Evolutionary conservation across 306 rosid genomes (phyloP), one percentile per base, ranked within the genome.

Genomic region (Quillaja saponaria): DNA sequence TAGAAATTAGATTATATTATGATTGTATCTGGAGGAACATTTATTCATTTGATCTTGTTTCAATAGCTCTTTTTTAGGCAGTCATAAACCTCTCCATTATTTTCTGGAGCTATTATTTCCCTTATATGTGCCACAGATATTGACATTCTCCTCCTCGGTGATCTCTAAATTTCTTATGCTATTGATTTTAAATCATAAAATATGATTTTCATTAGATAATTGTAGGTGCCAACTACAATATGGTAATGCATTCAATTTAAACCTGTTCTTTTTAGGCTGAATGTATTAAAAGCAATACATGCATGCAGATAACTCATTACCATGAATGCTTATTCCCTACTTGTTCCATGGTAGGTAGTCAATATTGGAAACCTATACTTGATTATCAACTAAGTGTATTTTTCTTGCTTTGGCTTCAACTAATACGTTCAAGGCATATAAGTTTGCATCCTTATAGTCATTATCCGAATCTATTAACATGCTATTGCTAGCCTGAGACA

Each of bases 191-290:
- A n/a, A 6, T 51, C 39, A 16, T 10, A 14, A 41, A 16, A 13
- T 33, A 61, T 52, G 18, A 64, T 38, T 53, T 25, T 38, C 38
- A 48, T 11, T 15, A 49, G 66, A 64, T 55, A 18, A 28, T 39
- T 56, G 25, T 25, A 25, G 28, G 18, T 28, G 7, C 7, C 14
- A 20, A 49, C 31, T 9, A n/a, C 48, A 39, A 28, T 33, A 38
- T n/a, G 18, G 57, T 49, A 34, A 41, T 41, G 40, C 61, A 39
- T 40, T n/a, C n/a, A n/a, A n/a, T n/a, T n/a, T n/a, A n/a, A n/a
- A n/a, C n/a, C n/a, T n/a, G n/a, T n/a, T n/a, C n/a, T n/a, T n/a
- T n/a, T n/a, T n/a, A n/a, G n/a, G n/a, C n/a, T n/a, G n/a, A n/a
- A n/a, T n/a, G n/a, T n/a, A n/a, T n/a, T 11, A 35, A 42, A 20